Evolutionary conservation across 1,284 basidiomycete species (phyloP).

Genomic region (Cryptococcus wingfieldii): DNA sequence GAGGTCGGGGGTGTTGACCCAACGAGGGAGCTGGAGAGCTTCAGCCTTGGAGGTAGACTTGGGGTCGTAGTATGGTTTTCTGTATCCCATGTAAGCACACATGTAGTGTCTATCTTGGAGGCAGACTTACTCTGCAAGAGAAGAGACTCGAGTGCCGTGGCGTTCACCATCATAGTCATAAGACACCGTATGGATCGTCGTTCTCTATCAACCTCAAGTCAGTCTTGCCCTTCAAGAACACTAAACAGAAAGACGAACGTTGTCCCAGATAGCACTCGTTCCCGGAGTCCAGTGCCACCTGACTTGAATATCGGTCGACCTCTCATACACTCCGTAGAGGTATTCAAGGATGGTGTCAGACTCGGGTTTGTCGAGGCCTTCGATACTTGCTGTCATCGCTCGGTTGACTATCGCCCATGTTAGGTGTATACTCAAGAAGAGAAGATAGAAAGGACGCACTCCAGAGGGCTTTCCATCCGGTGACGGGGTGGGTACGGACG

Average conservation of each 20-base stretch:
- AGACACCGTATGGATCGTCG: conserved; percentile 38
- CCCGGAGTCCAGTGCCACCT: conserved; percentile 41
- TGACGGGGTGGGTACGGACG: conserved; percentile 49
- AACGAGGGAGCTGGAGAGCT: conserved; percentile 16
- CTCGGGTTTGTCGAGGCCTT: conserved; percentile 24
- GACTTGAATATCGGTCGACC: conserved; percentile 37
- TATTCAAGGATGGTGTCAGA: conserved; percentile 30
- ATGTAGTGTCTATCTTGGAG: no score
- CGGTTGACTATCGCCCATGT: conserved; percentile 53
- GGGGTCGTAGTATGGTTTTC: conserved; percentile 7
- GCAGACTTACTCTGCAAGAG: conserved; percentile 25
- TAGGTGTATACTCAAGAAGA: no score
- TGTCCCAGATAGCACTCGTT: conserved; percentile 39
- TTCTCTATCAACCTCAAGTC: conserved; percentile 24
- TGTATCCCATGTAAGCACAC: no score
- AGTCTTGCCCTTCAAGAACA: background rate
- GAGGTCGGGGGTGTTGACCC: conserved; percentile 6
- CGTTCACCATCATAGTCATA: conserved; percentile 28
- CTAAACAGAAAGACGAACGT: conserved; percentile 4
- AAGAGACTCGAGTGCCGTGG: conserved; percentile 32
- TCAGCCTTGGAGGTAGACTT: conserved; percentile 24
- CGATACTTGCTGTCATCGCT: conserved; percentile 25
- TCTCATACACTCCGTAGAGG: conserved; percentile 33
- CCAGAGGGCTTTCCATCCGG: conserved; percentile 61
- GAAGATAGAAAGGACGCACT: conserved; percentile 6